Percentiles rank a stretch among this genome's conserved stretches.
Evolutionary conservation across 2,329 filamentous ascomycete genomes (phyloP).

Genomic region (Colletotrichum musae): DNA sequence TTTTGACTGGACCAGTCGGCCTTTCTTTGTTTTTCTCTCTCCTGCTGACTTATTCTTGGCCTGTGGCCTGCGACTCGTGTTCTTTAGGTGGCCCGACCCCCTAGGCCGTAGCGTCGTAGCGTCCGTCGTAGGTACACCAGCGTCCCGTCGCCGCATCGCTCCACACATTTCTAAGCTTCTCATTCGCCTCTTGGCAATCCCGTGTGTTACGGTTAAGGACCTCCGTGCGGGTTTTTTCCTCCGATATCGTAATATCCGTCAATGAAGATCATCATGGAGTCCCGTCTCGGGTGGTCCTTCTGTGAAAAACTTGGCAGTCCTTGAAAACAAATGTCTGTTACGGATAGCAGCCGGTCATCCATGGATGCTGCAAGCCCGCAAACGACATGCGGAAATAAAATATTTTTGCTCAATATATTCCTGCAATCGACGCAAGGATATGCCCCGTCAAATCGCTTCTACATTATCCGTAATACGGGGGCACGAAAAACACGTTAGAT

Average conservation of each 20-base stretch:
- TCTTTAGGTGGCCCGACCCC: constrained; percentile 1
- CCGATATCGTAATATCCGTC: neutral
- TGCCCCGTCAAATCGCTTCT: neutral
- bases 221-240: neutral
- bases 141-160: neutral
- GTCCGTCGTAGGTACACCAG: no score
- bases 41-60: neutral
- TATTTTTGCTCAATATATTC: neutral
- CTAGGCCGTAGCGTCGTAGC: neutral
- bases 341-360: no score
- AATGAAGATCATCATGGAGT: no score
- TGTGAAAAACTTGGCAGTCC: no score
- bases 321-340: no score
- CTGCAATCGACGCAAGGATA: neutral
- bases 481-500: neutral
- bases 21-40: constrained; percentile 8
- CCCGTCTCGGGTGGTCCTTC: no score
- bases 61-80: neutral
- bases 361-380: neutral
- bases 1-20: constrained; percentile 14
- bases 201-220: constrained; percentile 1
- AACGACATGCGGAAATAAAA: neutral
- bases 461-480: no score
- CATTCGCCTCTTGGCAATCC: constrained; percentile 1
- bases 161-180: neutral